phyloP scores from a whole-genome alignment of 805 yeast genomes.

The Schwanniomyces sp. region DNA sequence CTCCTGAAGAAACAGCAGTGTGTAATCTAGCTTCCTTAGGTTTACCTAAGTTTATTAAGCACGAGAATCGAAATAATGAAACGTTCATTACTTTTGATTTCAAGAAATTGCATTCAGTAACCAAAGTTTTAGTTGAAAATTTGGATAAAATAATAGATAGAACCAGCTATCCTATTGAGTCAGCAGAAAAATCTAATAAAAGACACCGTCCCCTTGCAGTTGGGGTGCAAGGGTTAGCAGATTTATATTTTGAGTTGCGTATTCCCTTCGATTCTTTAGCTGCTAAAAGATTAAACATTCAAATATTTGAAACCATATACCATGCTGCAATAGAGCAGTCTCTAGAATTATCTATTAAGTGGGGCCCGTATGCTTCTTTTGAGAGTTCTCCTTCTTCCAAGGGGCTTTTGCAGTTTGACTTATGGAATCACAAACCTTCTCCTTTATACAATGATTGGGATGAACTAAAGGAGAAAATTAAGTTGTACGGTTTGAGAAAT shows the following conservation, averaged over 20 bases:
- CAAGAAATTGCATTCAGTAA: conserved; percentile 67
- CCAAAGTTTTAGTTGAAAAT: conserved; percentile 77
- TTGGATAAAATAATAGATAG: conserved; percentile 82
- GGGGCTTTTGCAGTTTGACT: conserved; percentile 81
- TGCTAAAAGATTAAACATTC: conserved; percentile 74
- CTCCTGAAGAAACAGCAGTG: conserved; percentile 92
- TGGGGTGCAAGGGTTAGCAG: conserved; percentile 98
- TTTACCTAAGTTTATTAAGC: conserved; percentile 67
- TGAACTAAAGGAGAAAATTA: conserved; percentile 56
- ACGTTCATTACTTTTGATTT: conserved; percentile 63
- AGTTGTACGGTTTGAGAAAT: conserved; percentile 73
- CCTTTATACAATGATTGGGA: conserved; percentile 83
- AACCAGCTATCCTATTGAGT: conserved; percentile 79
- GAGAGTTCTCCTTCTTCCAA: conserved; percentile 88
- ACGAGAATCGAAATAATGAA: conserved; percentile 36
- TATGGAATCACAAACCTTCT: conserved; percentile 83
- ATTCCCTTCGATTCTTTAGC: conserved; percentile 82
- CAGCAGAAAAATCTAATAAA: conserved; percentile 73
- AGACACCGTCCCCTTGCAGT: conserved; percentile 92
- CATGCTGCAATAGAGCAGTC: conserved; percentile 92
- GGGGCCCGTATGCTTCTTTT: conserved; percentile 73
- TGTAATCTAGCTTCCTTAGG: conserved; percentile 94
- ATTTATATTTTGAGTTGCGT: conserved; percentile 75
- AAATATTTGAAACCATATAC: conserved; percentile 92
- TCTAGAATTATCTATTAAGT: conserved; percentile 66